Evolutionary conservation across 176 grass and related monocot species (phyloP).

Genomic region (Eleusine coracana): DNA sequence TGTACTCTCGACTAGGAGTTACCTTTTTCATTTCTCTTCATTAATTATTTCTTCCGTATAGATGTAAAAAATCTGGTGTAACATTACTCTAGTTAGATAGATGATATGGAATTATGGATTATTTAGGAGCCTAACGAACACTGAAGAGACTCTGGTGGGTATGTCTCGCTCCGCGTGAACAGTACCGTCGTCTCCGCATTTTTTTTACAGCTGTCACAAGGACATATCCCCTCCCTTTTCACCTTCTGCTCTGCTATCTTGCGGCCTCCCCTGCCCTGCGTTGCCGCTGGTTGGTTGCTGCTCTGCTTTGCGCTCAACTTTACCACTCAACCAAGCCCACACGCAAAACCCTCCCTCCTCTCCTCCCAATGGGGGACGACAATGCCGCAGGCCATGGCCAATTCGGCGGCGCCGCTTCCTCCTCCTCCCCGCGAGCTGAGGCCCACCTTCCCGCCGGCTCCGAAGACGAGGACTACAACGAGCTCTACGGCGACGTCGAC

Average conservation of each 20-base stretch:
- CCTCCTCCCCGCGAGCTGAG: background rate
- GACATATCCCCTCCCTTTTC: background rate
- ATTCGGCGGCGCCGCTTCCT: background rate
- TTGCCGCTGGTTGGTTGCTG: background rate
- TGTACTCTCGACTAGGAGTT: too few species aligned
- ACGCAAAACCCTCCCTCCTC: slow-evolving; percentile 30
- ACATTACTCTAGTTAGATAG: too few species aligned
- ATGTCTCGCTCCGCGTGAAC: background rate
- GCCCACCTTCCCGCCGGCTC: background rate
- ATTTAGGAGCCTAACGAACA: too few species aligned
- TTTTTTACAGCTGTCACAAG: slow-evolving; percentile 16
- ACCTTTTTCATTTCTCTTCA: too few species aligned
- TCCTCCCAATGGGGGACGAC: slow-evolving; percentile 30
- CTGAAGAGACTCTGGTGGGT: too few species aligned
- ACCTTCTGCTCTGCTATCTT: background rate
- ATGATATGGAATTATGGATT: too few species aligned
- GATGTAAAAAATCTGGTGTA: too few species aligned
- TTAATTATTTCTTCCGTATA: too few species aligned
- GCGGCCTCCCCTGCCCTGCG: background rate
- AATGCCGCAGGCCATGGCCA: slow-evolving; percentile 10
- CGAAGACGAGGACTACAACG: slow-evolving; percentile 47
- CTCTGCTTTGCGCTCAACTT: background rate
- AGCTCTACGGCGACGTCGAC: slow-evolving; percentile 51
- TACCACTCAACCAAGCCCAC: slow-evolving; percentile 6
- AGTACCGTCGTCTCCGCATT: background rate